Base-by-base conservation (phyloP, 2,329 filamentous ascomycete genomes). In the Cercospora sp. region DNA sequence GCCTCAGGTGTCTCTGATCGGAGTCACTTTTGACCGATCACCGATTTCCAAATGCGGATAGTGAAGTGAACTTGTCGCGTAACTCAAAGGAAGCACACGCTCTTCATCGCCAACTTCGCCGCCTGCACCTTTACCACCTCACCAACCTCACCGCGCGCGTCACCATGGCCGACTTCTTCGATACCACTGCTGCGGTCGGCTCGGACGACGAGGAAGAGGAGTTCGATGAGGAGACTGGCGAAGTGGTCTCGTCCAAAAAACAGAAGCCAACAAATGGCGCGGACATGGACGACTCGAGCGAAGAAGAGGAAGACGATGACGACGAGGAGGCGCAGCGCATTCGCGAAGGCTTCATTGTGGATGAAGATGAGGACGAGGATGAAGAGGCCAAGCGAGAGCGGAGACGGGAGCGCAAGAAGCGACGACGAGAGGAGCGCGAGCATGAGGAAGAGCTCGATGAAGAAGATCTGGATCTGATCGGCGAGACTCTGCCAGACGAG, bases 401-500 rank as follows among this genome's bases (percentile, higher is more conserved):
- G 66, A 79, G 84, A 73, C 86, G 88, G 72, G 90, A 91, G 79
- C 88, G 88, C 80, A 97, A 95, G 83, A 90, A 92, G 73, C 89
- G 92, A 75, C 81, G 87, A 53, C 86, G 88, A 68, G 91, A 96
- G 77, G 90, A 91, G 65, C 91, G 92, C 76, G 89, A 92, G 70
- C 93, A 97, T 77, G 93, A 94, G 69, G 91, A 92, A 68, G 84
- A 84, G 68, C 87, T 99, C 8, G 95, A 98, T 74, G 94, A 97
- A 73, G 95, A 99, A 79, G 95, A 99, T 84, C 82, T 99, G 67
- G 95, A 98, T 78, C 85, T 99, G 65, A 97, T 99, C 74, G 94
- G 93, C 62, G 91, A 96, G 78, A 89, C 90, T 72, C 88, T 90
- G 72, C 89, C 90, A 1, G 90, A 87, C 78, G 87, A 91, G 75